These are phyloP conservation scores for Aspergillus pseudoterreus DNA, from an alignment of 2,329 filamentous ascomycete genomes.

Conservation along the genomic window DNA sequence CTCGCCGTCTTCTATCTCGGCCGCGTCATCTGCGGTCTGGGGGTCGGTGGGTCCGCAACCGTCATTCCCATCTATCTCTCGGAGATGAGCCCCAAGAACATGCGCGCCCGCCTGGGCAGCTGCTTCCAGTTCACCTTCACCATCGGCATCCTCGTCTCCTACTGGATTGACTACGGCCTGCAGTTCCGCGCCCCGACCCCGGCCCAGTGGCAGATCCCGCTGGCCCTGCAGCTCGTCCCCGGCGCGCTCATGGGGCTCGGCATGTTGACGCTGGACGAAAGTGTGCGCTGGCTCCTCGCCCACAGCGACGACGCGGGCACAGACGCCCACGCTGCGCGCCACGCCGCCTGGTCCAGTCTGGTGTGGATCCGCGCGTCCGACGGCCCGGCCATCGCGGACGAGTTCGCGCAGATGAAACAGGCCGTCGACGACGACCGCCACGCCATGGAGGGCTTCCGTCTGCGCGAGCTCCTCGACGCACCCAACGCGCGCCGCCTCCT, in stretches of 20 bases:
- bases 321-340: slow-evolving; percentile 19
- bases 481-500: slow-evolving; percentile 45
- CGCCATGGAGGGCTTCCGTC: slow-evolving; percentile 43
- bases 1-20: slow-evolving; percentile 45
- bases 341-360: slow-evolving; percentile 46
- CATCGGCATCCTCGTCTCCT: slow-evolving; percentile 49
- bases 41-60: slow-evolving; percentile 46
- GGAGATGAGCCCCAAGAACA: slow-evolving; percentile 45
- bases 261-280: slow-evolving; percentile 49
- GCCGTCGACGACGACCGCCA: slow-evolving; percentile 46
- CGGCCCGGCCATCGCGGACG: slow-evolving; percentile 32
- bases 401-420: slow-evolving; percentile 50
- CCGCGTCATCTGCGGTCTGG: slow-evolving; percentile 47
- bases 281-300: slow-evolving; percentile 49
- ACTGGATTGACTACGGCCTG: slow-evolving; percentile 52
- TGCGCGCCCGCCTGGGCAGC: slow-evolving; percentile 47
- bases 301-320: slow-evolving; percentile 28
- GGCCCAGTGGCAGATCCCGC: slow-evolving; percentile 55
- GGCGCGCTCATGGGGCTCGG: slow-evolving; percentile 48
- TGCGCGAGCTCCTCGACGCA: slow-evolving; percentile 44
- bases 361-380: slow-evolving; percentile 50
- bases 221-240: slow-evolving; percentile 50
- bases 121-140: slow-evolving; percentile 53
- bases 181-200: slow-evolving; percentile 25
- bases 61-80: slow-evolving; percentile 44